phyloP scores from a whole-genome alignment of 208 protist species.

The Acanthamoeba lugdunensis region DNA sequence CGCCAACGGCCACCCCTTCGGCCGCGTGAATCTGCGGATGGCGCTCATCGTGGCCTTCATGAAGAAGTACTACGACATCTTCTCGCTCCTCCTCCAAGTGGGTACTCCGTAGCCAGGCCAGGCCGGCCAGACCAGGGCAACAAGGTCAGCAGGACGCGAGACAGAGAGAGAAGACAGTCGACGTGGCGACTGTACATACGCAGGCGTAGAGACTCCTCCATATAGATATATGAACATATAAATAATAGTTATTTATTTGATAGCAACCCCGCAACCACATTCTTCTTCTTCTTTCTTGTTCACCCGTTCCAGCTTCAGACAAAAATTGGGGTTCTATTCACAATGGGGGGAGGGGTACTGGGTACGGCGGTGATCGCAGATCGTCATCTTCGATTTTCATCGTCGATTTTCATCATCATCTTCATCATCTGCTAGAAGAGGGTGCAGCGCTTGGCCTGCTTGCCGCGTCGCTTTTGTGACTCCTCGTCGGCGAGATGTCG shows the following conservation, averaged over 20 bases:
- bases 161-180: too few species aligned
- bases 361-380: too few species aligned
- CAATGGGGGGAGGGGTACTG: not conserved
- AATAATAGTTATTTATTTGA: not conserved
- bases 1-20: conserved; percentile 23
- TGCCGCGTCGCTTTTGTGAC: not conserved
- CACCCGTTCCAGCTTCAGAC: too few species aligned
- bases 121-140: too few species aligned
- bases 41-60: conserved; percentile 56
- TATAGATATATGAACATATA: not conserved
- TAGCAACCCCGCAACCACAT: too few species aligned
- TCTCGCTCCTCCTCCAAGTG: conserved; percentile 45
- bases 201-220: too few species aligned
- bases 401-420: too few species aligned
- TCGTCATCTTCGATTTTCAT: too few species aligned
- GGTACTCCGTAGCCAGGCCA: not conserved
- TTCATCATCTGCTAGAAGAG: not conserved
- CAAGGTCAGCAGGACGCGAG: too few species aligned
- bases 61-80: conserved; percentile 66
- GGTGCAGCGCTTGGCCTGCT: not conserved
- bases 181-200: too few species aligned
- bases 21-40: conserved; percentile 39
- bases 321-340: not conserved
- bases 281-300: not conserved
- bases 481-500: not conserved